Conservation (phyloP, 345 rosid genomes). For the Rhizophora apiculata region DNA sequence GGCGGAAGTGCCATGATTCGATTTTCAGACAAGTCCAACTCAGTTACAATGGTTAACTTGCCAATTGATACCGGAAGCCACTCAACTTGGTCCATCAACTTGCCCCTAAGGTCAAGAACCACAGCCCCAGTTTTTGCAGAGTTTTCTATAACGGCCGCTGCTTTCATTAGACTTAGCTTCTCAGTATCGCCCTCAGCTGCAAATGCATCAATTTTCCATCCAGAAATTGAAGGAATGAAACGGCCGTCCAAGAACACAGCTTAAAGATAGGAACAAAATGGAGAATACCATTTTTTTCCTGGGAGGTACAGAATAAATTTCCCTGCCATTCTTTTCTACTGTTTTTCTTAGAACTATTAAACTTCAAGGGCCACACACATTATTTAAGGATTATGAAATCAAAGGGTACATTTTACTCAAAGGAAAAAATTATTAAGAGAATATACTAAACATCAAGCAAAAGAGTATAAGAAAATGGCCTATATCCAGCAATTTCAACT, state of each 20-base stretch:
- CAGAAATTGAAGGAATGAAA: background rate
- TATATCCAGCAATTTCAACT: no score
- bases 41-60: slow-evolving; percentile 41
- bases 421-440: no score
- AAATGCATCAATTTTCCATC: slow-evolving; percentile 18
- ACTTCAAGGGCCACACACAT: no score
- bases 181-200: slow-evolving; percentile 37
- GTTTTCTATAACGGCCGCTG: slow-evolving; percentile 56
- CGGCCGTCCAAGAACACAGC: background rate
- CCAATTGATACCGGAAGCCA: slow-evolving; percentile 71
- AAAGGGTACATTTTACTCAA: no score
- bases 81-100: slow-evolving; percentile 54
- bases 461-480: no score
- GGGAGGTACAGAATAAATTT: no score
- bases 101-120: slow-evolving; percentile 54
- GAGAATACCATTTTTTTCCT: background rate
- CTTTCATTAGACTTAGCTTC: slow-evolving; percentile 54
- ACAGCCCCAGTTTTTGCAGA: slow-evolving; percentile 40
- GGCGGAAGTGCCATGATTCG: slow-evolving; percentile 59
- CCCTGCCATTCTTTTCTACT: no score
- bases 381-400: no score
- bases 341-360: no score
- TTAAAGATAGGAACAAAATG: background rate
- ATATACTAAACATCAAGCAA: no score
- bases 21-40: slow-evolving; percentile 56